Evolutionary conservation across 306 rosid species (phyloP).

Genomic region (Sesbania bispinosa): DNA sequence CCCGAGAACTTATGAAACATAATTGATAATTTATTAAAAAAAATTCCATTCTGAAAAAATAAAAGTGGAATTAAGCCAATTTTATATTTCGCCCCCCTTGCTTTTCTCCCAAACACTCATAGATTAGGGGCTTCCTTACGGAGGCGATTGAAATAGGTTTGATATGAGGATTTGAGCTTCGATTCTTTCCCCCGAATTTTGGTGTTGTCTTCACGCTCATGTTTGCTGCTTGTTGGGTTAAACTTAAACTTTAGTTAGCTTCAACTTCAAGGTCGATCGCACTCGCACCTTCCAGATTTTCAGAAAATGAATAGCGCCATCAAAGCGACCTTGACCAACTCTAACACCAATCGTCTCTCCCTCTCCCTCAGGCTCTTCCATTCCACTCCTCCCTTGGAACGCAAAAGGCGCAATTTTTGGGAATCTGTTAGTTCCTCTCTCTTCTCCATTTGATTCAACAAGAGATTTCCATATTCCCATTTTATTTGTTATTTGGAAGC

Average conservation of each 20-base stretch:
- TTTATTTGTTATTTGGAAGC: not conserved
- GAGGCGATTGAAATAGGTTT: slow-evolving; percentile 10
- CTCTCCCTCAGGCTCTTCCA: slow-evolving; percentile 49
- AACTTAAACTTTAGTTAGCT: not conserved
- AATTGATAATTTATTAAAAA: too few relatives aligned
- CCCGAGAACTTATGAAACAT: too few relatives aligned
- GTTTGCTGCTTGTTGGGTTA: too few relatives aligned
- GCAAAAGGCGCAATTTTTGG: slow-evolving; percentile 56
- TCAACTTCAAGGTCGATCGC: not conserved
- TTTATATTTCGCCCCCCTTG: not conserved
- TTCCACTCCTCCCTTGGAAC: slow-evolving; percentile 67
- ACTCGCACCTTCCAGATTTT: not conserved
- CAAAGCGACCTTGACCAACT: slow-evolving; percentile 42
- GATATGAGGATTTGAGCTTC: not conserved
- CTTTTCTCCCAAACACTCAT: slow-evolving; percentile 1
- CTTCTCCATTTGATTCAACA: not conserved
- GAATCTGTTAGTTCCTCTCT: slow-evolving; percentile 48
- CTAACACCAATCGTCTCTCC: slow-evolving; percentile 36
- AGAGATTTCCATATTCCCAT: not conserved
- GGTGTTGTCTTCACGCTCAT: not conserved
- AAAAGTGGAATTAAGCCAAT: too few relatives aligned
- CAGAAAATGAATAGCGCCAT: slow-evolving; percentile 48
- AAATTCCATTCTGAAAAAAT: too few relatives aligned
- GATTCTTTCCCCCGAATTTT: not conserved
- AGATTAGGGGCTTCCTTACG: not conserved